These are phyloP conservation scores for Hyphopichia burtonii DNA, from an alignment of 1,139 yeast genomes.

Conservation along the genomic window DNA sequence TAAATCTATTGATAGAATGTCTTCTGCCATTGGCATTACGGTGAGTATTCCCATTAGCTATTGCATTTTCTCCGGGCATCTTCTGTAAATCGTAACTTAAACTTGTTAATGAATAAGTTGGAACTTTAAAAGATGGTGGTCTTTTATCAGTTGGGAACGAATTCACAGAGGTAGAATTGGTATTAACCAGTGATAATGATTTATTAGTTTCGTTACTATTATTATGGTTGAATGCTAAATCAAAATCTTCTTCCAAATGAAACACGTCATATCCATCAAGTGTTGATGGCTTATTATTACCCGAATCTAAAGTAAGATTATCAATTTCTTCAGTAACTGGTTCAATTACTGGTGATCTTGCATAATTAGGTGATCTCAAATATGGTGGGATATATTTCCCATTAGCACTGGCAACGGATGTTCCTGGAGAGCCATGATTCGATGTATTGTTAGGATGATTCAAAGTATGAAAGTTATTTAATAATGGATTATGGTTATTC, in stretches of 20 bases:
- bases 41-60: not conserved
- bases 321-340: constrained; percentile 43
- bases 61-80: not conserved
- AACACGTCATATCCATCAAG: constrained; percentile 41
- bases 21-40: constrained; percentile 2
- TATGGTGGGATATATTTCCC: constrained; percentile 49
- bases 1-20: constrained; percentile 2
- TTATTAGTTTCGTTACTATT: constrained; percentile 4
- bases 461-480: constrained; percentile 7
- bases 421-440: constrained; percentile 2
- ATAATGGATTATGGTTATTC: not conserved
- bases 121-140: constrained; percentile 10
- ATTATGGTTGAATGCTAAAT: constrained; percentile 10
- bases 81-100: not conserved
- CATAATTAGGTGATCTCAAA: constrained; percentile 38
- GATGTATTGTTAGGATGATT: constrained; percentile 3
- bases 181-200: constrained; percentile 1
- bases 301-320: constrained; percentile 24
- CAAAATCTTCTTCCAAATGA: constrained; percentile 46
- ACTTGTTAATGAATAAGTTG: constrained; percentile 14
- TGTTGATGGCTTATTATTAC: constrained; percentile 11
- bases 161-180: constrained; percentile 4
- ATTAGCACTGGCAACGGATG: constrained; percentile 2
- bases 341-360: constrained; percentile 33
- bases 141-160: constrained; percentile 3